These are phyloP conservation scores for Myriosclerotinia scirpicola DNA, from an alignment of 2,329 filamentous ascomycete species.

Conservation along the genomic window DNA sequence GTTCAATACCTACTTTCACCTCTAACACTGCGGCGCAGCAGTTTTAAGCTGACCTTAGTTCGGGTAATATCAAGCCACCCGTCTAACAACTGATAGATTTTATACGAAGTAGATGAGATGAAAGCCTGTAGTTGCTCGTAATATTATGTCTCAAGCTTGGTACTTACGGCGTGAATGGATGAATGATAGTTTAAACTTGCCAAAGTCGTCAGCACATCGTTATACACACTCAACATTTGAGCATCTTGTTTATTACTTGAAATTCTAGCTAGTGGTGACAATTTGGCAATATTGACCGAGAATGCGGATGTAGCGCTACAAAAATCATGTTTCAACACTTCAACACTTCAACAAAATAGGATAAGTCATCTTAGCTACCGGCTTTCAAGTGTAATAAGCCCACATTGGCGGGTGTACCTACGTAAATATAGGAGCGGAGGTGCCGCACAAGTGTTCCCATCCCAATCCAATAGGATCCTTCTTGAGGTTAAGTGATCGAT, in stretches of 20 bases:
- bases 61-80: slow-evolving; percentile 11
- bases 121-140: not conserved
- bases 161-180: not conserved
- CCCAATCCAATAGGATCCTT: slow-evolving; percentile 1
- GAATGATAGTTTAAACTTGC: not conserved
- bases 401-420: not conserved
- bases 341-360: not conserved
- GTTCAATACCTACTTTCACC: not conserved
- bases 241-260: not conserved
- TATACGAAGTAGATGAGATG: not conserved
- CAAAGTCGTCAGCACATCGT: not conserved
- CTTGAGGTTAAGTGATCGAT: not conserved
- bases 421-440: slow-evolving; percentile 9
- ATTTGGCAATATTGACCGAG: not conserved
- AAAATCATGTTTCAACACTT: not conserved
- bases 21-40: slow-evolving; percentile 8
- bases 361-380: slow-evolving; percentile 1
- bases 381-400: not conserved
- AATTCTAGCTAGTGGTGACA: not conserved
- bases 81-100: not conserved
- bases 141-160: not conserved
- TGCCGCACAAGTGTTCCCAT: not conserved
- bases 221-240: not conserved
- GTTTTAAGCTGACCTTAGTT: slow-evolving; percentile 12
- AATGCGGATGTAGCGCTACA: slow-evolving; percentile 4